Evolutionary conservation across 2,329 filamentous ascomycete genomes (phyloP).

Genomic region (Colletotrichum brevisporum): DNA sequence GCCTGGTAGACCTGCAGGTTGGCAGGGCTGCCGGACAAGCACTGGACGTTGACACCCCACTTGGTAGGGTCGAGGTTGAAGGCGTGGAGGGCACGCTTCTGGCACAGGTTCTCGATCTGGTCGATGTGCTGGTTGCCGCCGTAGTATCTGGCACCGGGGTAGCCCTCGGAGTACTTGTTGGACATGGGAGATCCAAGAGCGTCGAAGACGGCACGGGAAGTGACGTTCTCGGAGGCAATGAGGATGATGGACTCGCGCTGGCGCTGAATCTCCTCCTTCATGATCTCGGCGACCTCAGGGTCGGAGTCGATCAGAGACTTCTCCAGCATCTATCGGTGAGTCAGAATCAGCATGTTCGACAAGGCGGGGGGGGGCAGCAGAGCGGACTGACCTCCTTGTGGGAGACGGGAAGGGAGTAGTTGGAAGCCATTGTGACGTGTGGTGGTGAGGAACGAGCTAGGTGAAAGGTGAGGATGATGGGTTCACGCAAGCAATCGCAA

Average conservation of each 20-base stretch:
- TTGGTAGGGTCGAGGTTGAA: conserved; percentile 89
- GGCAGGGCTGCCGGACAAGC: conserved; percentile 91
- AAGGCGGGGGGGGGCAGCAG: conserved; percentile 19
- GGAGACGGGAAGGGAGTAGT: conserved; percentile 66
- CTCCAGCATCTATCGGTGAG: conserved; percentile 84
- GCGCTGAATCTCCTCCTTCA: conserved; percentile 96
- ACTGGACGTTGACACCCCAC: conserved; percentile 99
- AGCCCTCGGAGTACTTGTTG: conserved; percentile 99
- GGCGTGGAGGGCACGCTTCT: conserved; percentile 90
- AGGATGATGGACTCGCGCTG: conserved; percentile 99
- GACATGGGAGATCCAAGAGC: conserved; percentile 95
- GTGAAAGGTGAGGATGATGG: conserved; percentile 5
- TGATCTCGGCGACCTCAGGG: conserved; percentile 95
- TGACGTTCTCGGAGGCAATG: conserved; percentile 99
- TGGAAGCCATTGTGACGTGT: conserved; percentile 55
- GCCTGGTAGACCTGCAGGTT: conserved; percentile 99
- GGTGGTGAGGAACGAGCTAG: conserved; percentile 24
- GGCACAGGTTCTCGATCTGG: conserved; percentile 94
- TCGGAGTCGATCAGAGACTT: conserved; percentile 92
- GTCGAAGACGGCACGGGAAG: conserved; percentile 97
- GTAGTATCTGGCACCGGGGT: conserved; percentile 98
- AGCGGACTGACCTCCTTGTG: conserved; percentile 66
- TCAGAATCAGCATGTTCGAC: conserved; percentile 49
- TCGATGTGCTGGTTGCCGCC: conserved; percentile 99
- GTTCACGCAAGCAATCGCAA: conserved; percentile 36